Conservation (phyloP, 2,329 filamentous ascomycete genomes). For the Cadophora sp. region DNA sequence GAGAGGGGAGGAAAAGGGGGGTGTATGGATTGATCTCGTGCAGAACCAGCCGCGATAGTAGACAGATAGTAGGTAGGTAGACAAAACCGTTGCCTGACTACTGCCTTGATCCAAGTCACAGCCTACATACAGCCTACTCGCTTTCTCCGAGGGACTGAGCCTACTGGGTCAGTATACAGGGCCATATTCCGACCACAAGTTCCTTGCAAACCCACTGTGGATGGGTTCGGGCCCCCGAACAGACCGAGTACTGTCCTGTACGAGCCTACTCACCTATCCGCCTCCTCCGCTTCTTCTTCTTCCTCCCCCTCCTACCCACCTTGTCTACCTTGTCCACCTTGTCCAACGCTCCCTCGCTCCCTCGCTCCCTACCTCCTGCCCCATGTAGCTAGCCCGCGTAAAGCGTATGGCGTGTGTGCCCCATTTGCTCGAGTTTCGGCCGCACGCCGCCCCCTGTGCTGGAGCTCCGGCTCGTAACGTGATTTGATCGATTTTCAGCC, state of each 20-base stretch:
- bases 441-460: constrained; percentile 6
- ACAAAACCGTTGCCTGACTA: background rate
- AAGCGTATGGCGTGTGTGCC: constrained; percentile 6
- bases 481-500: constrained; percentile 12
- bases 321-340: background rate
- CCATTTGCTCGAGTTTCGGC: background rate
- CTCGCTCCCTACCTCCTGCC: constrained; percentile 2
- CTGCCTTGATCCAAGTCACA: too few relatives aligned
- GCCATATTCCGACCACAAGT: too few relatives aligned
- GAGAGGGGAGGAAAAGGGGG: background rate
- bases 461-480: constrained; percentile 16
- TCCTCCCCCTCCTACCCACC: background rate
- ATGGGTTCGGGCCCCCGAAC: too few relatives aligned
- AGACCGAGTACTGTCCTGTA: too few relatives aligned
- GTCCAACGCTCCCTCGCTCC: background rate
- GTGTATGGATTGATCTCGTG: background rate
- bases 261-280: too few relatives aligned
- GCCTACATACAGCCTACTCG: too few relatives aligned
- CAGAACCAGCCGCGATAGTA: background rate
- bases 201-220: too few relatives aligned
- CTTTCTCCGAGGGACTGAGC: too few relatives aligned
- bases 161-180: too few relatives aligned
- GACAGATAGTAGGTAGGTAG: background rate
- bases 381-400: constrained; percentile 16
- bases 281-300: too few relatives aligned